Base-by-base conservation (phyloP, 176 grass and related monocot species). In the Saccharum spontaneum region DNA sequence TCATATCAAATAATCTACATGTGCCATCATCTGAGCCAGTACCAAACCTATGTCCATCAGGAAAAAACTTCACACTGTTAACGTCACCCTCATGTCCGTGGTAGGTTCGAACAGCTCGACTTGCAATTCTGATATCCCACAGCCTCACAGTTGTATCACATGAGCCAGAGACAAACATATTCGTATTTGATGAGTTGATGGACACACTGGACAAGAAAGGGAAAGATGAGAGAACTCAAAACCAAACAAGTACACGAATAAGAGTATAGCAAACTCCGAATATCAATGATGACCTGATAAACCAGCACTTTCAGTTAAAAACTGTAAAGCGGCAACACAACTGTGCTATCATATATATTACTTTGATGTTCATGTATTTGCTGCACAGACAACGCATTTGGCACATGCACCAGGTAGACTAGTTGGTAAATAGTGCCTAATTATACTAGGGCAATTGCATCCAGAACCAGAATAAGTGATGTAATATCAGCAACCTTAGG, bases 11-110 rank as follows among this genome's bases (percentile, higher is more conserved):
- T 80, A 99, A 92, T 82, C 93, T 84, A 66, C 93, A 95, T 30
- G 97, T 96, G 24, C 97, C 90, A 87, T 99, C 97, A 89, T 99
- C 93, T 71, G 97, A 99, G 45, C 97, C 97, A 82, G 93, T 99
- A 69, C 97, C 97, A 64, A 99, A 96, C 67, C 97, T 90, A 63
- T 93, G 91, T 26, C 97, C 97, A 86, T 99, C 97, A 73, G 97
- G 97, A 78, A 99, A 99, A 86, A 99, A 96, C 91, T 93, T 99
- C 67, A 99, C 93, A 65, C 90, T 83, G 52, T 99, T 99, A 87
- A 99, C 92, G 55, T 92, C 97, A 5, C 79, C 86, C 54, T 94
- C 87, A 38, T 99, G 97, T 63, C 93, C 97, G 79, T 99, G 85
- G 76, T 92, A 99, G 31, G 97, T 99, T 76, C 90, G 87, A 88